Conservation (phyloP, 2,329 filamentous ascomycete genomes). For the Cercospora zeae-maydis region DNA sequence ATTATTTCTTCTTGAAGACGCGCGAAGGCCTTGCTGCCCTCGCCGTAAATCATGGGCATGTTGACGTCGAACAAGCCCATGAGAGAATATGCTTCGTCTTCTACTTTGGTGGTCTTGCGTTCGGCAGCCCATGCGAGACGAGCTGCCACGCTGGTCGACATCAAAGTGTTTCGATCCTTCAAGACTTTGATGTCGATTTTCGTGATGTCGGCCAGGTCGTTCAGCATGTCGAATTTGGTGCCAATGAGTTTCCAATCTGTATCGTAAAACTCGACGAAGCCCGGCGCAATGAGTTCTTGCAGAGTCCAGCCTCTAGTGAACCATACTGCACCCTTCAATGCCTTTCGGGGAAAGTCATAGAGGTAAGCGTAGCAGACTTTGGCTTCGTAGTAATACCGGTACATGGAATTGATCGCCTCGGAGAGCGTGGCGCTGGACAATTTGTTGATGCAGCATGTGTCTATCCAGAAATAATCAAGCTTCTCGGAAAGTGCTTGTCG, state of each 20-base stretch:
- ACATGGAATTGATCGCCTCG: slow-evolving; percentile 34
- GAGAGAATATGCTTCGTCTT: slow-evolving; percentile 27
- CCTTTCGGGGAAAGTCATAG: slow-evolving; percentile 8
- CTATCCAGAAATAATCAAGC: slow-evolving; percentile 38
- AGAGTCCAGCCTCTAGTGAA: slow-evolving; percentile 28
- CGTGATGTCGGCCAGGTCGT: slow-evolving; percentile 32
- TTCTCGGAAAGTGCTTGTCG: slow-evolving; percentile 27
- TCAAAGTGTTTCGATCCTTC: slow-evolving; percentile 14
- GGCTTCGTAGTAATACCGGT: slow-evolving; percentile 37
- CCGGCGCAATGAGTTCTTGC: slow-evolving; percentile 27
- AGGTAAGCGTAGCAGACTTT: slow-evolving; percentile 39
- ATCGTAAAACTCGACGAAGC: slow-evolving; percentile 24
- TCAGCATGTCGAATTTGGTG: slow-evolving; percentile 20
- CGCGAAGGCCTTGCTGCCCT: slow-evolving; percentile 27
- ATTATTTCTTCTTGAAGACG: slow-evolving; percentile 32
- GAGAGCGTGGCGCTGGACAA: slow-evolving; percentile 37
- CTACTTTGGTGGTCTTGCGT: slow-evolving; percentile 18
- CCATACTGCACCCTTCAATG: slow-evolving; percentile 17
- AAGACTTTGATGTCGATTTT: slow-evolving; percentile 29
- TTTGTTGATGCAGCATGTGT: slow-evolving; percentile 43
- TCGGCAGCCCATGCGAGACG: slow-evolving; percentile 25
- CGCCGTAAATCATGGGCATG: slow-evolving; percentile 30
- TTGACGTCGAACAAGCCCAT: slow-evolving; percentile 31
- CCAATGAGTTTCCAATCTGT: slow-evolving; percentile 17
- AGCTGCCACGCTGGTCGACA: slow-evolving; percentile 21